These are phyloP conservation scores for Macrocybe gigantea DNA, from an alignment of 768 basidiomycete genomes.

Conservation along the genomic window DNA sequence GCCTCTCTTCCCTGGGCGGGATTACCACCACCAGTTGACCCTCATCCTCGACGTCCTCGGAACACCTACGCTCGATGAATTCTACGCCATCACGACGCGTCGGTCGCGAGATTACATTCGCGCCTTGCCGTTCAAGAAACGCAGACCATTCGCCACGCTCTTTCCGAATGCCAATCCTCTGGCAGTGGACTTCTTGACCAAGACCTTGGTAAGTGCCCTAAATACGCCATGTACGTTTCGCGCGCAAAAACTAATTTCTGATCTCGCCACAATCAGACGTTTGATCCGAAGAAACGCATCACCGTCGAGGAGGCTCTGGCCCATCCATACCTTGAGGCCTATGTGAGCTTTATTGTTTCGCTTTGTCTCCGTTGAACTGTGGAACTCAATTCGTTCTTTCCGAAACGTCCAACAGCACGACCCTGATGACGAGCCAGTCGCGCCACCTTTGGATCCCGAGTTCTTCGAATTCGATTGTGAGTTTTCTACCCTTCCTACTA, in stretches of 20 bases:
- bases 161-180: conserved; percentile 89
- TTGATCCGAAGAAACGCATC: conserved; percentile 96
- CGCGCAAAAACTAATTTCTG: not conserved
- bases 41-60: conserved; percentile 96
- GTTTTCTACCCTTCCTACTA: conserved; percentile 20
- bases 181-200: conserved; percentile 65
- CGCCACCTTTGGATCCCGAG: conserved; percentile 89
- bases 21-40: conserved; percentile 93
- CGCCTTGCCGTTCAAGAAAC: conserved; percentile 89
- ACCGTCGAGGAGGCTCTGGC: conserved; percentile 91
- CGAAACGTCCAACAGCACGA: conserved; percentile 55
- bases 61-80: conserved; percentile 95
- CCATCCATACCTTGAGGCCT: conserved; percentile 94
- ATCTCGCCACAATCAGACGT: conserved; percentile 49
- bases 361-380: not conserved
- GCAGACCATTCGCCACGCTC: conserved; percentile 70
- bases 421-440: conserved; percentile 94
- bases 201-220: conserved; percentile 57
- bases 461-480: conserved; percentile 97
- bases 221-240: not conserved
- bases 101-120: conserved; percentile 94
- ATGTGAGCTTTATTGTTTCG: conserved; percentile 42
- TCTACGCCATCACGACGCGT: conserved; percentile 91
- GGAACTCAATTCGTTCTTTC: conserved; percentile 1
- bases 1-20: conserved; percentile 94